Conservation (phyloP, 257 asterid species). For the Handroanthus guayacan region DNA sequence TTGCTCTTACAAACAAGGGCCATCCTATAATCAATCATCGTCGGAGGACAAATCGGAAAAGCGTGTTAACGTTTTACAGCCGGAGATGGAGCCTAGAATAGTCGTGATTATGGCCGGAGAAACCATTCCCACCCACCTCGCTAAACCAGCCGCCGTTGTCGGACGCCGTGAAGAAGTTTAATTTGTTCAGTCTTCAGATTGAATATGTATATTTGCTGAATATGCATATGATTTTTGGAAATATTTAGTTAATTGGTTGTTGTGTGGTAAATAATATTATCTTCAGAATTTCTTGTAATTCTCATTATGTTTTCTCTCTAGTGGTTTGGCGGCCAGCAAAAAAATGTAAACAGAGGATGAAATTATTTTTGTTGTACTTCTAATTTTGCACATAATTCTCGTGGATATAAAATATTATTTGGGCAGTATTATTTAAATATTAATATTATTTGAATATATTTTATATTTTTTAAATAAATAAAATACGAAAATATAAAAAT, state of each 20-base stretch:
- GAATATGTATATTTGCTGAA: background rate
- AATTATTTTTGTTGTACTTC: too few species aligned
- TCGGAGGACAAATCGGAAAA: constrained; percentile 32
- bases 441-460: too few species aligned
- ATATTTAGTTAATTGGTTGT: background rate
- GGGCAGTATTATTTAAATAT: too few species aligned
- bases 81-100: constrained; percentile 54
- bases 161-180: constrained; percentile 27
- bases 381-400: too few species aligned
- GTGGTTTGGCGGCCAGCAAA: too few species aligned
- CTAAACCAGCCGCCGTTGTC: constrained; percentile 39
- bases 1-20: constrained; percentile 40
- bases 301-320: too few species aligned
- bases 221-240: background rate
- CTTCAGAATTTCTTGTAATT: too few species aligned
- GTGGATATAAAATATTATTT: too few species aligned
- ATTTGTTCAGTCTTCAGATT: background rate
- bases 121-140: constrained; percentile 50
- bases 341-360: too few species aligned
- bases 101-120: constrained; percentile 72
- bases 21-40: background rate
- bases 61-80: constrained; percentile 18
- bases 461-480: too few species aligned
- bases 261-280: background rate
- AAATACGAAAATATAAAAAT: too few species aligned